Evolutionary conservation across 352 stramenopile species (phyloP).

Genomic region (Phytopythium chamaehyphon): DNA sequence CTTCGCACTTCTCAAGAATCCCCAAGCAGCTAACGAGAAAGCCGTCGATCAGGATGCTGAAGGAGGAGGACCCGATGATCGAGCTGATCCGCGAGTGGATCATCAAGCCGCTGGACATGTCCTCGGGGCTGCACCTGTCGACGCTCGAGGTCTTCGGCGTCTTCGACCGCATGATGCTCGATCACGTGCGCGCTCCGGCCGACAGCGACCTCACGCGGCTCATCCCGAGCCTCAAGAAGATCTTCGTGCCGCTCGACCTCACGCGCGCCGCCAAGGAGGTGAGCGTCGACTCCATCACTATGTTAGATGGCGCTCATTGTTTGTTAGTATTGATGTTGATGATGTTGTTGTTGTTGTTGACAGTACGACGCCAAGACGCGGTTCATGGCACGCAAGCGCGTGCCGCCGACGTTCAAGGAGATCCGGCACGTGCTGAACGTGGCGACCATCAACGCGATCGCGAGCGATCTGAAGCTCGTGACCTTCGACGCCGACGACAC

Average conservation of each 20-base stretch:
- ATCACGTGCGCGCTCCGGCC: conserved; percentile 45
- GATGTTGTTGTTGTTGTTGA: conserved; percentile 3
- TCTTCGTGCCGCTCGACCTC: conserved; percentile 73
- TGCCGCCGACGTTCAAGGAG: conserved; percentile 83
- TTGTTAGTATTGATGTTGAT: neutral
- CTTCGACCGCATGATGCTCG: conserved; percentile 73
- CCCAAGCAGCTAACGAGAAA: neutral
- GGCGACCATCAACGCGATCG: conserved; percentile 69
- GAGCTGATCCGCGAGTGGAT: conserved; percentile 85
- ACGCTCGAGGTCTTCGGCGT: conserved; percentile 66
- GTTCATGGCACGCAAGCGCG: conserved; percentile 71
- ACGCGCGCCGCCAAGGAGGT: conserved; percentile 50
- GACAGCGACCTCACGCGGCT: conserved; percentile 55
- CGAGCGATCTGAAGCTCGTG: conserved; percentile 70
- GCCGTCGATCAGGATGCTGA: conserved; percentile 44
- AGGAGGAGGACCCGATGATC: conserved; percentile 85
- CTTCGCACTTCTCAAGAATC: too few species aligned
- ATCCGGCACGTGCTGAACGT: conserved; percentile 84
- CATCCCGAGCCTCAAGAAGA: conserved; percentile 54
- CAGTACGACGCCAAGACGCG: conserved; percentile 72
- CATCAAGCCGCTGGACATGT: conserved; percentile 62
- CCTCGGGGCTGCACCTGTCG: conserved; percentile 52
- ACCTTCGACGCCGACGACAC: conserved; percentile 87
- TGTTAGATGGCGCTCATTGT: too few species aligned
- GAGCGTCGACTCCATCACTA: too few species aligned